Evolutionary conservation across 768 basidiomycete genomes (phyloP).

Genomic region (Rhizopogon salebrosus): DNA sequence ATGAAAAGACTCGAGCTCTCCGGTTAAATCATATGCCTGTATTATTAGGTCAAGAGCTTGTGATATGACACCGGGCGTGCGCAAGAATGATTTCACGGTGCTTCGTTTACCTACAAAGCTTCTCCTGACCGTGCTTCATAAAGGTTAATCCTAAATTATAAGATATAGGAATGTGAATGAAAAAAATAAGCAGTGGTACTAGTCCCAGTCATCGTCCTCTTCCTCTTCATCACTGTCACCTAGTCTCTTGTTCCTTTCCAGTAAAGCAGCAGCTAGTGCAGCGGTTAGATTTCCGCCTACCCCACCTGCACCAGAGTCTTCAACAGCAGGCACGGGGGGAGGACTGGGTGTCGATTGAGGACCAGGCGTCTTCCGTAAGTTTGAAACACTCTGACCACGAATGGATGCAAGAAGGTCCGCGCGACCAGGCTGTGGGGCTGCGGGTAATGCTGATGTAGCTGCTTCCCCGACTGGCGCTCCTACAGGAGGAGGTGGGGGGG

Average conservation of each 20-base stretch:
- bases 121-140: not conserved
- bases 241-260: constrained; percentile 80
- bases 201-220: constrained; percentile 64
- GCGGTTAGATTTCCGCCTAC: constrained; percentile 75
- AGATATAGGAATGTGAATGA: not conserved
- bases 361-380: constrained; percentile 50
- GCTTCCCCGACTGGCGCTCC: constrained; percentile 22
- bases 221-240: constrained; percentile 84
- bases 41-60: not conserved
- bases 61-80: no score
- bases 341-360: constrained; percentile 30
- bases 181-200: constrained; percentile 4
- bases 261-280: constrained; percentile 78
- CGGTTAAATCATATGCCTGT: not conserved
- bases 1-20: not conserved
- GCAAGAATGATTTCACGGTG: no score
- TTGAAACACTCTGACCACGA: constrained; percentile 72
- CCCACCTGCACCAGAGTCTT: constrained; percentile 28
- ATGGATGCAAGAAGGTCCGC: constrained; percentile 72
- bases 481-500: constrained; percentile 25
- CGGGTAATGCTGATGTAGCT: constrained; percentile 26
- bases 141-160: constrained; percentile 10
- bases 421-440: constrained; percentile 57
- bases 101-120: not conserved
- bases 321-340: constrained; percentile 25